Evolutionary conservation across 768 basidiomycete genomes (phyloP), one percentile per base, ranked within the genome.

Genomic region (Kwoniella heveanensis): DNA sequence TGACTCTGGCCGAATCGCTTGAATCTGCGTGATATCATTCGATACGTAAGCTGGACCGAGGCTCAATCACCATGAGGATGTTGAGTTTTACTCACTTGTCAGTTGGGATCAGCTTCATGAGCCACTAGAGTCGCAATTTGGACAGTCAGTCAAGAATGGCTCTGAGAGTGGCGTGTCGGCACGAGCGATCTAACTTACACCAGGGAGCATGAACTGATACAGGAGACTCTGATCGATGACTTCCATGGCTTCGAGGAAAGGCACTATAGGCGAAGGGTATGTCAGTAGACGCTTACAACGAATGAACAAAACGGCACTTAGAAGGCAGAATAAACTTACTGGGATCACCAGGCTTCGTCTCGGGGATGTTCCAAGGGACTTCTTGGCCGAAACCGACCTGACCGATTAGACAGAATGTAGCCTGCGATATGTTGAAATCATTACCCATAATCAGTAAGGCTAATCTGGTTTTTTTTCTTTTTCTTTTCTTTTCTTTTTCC

Each of bases 171-270:
- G 39, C 4, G 2, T 21, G 37, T 10, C 29, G 25, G 3, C 24
- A 9, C 6, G 1, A 46, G 1, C 46, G 39, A 24, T 10, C 6
- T 7, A 17, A 58, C 57, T 32, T 32, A 58, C 57, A 21, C 19
- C 39, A 27, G 57, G 57, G 22, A 66, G 26, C 21, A 66, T 22
- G n/a, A 69, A 56, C 36, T 69, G 65, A 5, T 61, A 44, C 17
- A 67, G 37, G 29, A 72, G 44, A 46, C 48, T 57, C 36, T 53
- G 24, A 22, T 67, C 66, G 29, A 72, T 62, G 27, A 60, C 25
- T n/a, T 65, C 49, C 10, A 70, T 30, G 13, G 71, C 58, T 36
- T 72, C 71, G 25, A 29, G 49, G 54, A 72, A 67, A 19, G 65
- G 56, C 39, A 72, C 71, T 72, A 21, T 12, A 37, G n/a, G n/a